Conservation (phyloP, 116 monocot genomes). For the Posidonia oceanica region DNA sequence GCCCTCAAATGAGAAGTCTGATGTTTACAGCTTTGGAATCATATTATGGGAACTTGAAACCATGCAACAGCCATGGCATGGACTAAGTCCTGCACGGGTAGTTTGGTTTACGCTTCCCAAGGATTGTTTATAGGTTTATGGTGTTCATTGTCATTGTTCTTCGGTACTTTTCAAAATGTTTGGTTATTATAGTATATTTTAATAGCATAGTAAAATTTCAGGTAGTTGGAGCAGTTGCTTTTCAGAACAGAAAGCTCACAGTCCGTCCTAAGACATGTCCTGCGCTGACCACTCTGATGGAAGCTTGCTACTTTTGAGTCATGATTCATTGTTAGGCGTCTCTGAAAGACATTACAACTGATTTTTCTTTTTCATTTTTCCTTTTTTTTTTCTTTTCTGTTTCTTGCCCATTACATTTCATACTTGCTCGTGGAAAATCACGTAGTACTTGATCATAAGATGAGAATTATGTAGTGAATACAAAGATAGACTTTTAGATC, state of each 20-base stretch:
- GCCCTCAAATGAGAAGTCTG: constrained; percentile 79
- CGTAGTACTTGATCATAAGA: too few relatives aligned
- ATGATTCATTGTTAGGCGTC: too few relatives aligned
- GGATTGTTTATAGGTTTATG: neutral
- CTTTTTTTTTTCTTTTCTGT: too few relatives aligned
- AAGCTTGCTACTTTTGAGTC: constrained; percentile 32
- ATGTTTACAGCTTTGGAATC: constrained; percentile 79
- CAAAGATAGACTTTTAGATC: too few relatives aligned
- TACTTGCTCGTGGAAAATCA: too few relatives aligned
- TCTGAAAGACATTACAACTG: neutral
- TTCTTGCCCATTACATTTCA: too few relatives aligned
- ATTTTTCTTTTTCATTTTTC: neutral
- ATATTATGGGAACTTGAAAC: constrained; percentile 85
- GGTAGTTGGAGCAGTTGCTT: constrained; percentile 88
- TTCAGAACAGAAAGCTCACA: constrained; percentile 69
- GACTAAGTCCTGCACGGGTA: constrained; percentile 61
- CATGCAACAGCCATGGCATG: constrained; percentile 75
- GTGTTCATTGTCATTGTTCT: too few relatives aligned
- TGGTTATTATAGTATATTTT: neutral
- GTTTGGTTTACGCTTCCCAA: neutral
- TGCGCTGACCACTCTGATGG: constrained; percentile 41
- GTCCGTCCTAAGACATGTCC: constrained; percentile 45
- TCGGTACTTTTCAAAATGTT: too few relatives aligned
- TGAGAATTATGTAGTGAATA: too few relatives aligned
- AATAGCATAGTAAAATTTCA: constrained; percentile 13